phyloP scores from a whole-genome alignment of 2,329 filamentous ascomycete species.

The Pleoardoris graminearum region DNA sequence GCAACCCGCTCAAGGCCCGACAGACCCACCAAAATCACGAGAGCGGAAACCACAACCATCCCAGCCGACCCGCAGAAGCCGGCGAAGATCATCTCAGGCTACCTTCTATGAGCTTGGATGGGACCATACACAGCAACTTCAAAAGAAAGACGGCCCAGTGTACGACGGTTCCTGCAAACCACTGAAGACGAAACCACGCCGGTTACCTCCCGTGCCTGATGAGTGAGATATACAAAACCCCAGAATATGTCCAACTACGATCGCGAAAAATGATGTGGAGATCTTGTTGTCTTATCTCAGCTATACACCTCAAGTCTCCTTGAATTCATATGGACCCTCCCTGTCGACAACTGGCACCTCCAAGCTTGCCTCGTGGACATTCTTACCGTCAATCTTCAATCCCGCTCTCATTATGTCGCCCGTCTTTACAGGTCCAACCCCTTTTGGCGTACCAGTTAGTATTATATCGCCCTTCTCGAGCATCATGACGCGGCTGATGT shows the following conservation, averaged over 20 bases:
- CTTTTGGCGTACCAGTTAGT: conserved; percentile 95
- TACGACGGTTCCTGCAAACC: not conserved
- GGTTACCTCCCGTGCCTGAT: conserved; percentile 6
- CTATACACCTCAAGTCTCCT: conserved; percentile 48
- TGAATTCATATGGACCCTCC: conserved; percentile 74
- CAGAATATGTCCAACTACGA: not conserved
- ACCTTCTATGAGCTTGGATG: conserved; percentile 2
- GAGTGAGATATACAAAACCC: not conserved
- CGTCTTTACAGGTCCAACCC: conserved; percentile 81
- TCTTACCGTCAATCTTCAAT: conserved; percentile 76
- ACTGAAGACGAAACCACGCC: conserved; percentile 1
- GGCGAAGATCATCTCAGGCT: conserved; percentile 1
- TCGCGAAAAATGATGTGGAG: too few species aligned
- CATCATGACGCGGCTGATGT: conserved; percentile 95
- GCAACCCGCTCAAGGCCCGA: not conserved
- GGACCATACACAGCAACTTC: conserved; percentile 2
- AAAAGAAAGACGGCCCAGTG: not conserved
- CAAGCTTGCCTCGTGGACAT: conserved; percentile 81
- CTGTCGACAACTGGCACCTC: conserved; percentile 83
- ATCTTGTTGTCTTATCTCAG: not conserved
- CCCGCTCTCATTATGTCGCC: conserved; percentile 89
- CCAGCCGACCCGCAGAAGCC: conserved; percentile 3
- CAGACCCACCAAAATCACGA: not conserved
- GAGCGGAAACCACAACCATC: not conserved
- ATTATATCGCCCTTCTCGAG: conserved; percentile 90